Evolutionary conservation across 306 rosid genomes (phyloP).

Genomic region (Prunus salicina): DNA sequence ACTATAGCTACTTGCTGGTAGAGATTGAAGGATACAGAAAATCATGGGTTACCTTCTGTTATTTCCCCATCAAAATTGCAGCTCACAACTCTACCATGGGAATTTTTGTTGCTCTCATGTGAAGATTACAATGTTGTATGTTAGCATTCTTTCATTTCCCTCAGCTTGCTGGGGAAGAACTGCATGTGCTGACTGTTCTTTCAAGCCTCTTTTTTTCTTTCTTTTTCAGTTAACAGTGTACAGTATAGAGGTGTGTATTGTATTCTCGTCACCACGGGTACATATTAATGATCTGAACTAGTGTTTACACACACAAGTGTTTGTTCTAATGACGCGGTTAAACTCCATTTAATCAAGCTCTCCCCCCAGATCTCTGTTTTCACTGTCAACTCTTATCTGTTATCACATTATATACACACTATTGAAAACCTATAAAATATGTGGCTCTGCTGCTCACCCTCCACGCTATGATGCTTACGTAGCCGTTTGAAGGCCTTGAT

Average conservation of each 20-base stretch:
- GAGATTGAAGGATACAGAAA: not conserved
- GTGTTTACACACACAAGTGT: not conserved
- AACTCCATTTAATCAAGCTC: not conserved
- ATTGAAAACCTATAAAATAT: too few relatives aligned
- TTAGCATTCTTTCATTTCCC: conserved; percentile 10
- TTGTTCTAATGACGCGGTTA: not conserved
- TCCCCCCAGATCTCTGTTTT: not conserved
- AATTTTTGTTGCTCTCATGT: not conserved
- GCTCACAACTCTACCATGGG: conserved; percentile 5
- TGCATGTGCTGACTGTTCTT: conserved; percentile 1
- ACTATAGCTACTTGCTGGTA: not conserved
- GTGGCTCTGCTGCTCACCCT: not conserved
- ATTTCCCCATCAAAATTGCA: not conserved
- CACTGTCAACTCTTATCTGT: not conserved
- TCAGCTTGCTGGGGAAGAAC: not conserved
- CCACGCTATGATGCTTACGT: not conserved
- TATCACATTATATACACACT: too few relatives aligned
- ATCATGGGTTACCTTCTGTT: not conserved
- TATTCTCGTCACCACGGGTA: not conserved
- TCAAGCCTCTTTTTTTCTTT: not conserved
- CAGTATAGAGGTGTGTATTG: not conserved
- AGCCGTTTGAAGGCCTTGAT: not conserved
- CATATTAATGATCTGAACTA: not conserved
- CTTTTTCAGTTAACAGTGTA: not conserved
- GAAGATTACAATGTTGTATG: not conserved